phyloP scores from a whole-genome alignment of 768 basidiomycete genomes.

The Phlebiopsis gigantea region DNA sequence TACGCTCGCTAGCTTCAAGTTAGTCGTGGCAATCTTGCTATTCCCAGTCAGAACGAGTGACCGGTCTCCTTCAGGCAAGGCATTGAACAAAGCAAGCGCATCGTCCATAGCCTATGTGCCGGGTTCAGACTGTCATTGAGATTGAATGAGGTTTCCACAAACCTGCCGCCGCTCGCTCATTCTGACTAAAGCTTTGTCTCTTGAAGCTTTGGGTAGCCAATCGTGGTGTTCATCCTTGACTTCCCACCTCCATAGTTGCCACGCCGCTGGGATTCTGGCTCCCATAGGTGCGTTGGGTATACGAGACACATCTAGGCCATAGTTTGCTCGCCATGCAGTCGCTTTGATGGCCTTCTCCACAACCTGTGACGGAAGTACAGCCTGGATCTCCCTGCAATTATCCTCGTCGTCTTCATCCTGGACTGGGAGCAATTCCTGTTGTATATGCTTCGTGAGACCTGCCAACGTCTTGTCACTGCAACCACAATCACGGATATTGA shows the following conservation, averaged over 20 bases:
- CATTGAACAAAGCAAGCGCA: conserved; percentile 48
- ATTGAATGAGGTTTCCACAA: conserved; percentile 12
- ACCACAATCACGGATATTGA: neutral
- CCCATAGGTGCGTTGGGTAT: conserved; percentile 22
- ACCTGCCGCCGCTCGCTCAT: conserved; percentile 64
- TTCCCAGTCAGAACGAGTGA: neutral
- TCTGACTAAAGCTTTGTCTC: conserved; percentile 58
- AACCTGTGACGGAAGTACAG: conserved; percentile 35
- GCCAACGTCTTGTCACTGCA: conserved; percentile 66
- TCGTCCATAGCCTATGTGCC: conserved; percentile 50
- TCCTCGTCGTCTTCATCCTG: conserved; percentile 52
- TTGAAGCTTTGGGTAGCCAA: conserved; percentile 63
- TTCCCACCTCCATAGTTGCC: conserved; percentile 87
- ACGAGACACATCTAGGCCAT: conserved; percentile 58
- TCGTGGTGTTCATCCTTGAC: conserved; percentile 51
- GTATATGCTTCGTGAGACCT: conserved; percentile 63
- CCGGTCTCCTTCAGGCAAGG: conserved; percentile 51
- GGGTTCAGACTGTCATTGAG: neutral
- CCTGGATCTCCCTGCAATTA: conserved; percentile 24
- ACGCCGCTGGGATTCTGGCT: conserved; percentile 51
- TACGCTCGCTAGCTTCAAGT: neutral
- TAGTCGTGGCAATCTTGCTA: neutral
- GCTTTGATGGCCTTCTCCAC: conserved; percentile 64
- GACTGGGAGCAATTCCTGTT: conserved; percentile 60
- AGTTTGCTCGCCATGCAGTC: conserved; percentile 68